These are phyloP conservation scores for Sphaerulina vaccinii DNA, from an alignment of 2,329 filamentous ascomycete species.

Conservation along the genomic window DNA sequence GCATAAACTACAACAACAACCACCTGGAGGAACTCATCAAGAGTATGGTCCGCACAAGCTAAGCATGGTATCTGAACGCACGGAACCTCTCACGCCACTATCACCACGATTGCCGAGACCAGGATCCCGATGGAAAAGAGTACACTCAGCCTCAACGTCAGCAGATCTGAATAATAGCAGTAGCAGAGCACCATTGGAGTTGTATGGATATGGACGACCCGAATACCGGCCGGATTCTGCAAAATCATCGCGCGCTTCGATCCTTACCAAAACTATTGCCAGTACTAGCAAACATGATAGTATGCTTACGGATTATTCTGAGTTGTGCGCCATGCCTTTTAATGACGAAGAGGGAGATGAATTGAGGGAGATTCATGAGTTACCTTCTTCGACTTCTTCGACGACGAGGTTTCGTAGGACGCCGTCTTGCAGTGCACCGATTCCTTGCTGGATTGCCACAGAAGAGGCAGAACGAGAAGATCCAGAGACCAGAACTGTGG, in stretches of 20 bases:
- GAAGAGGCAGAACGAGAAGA: neutral
- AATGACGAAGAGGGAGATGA: constrained; percentile 2
- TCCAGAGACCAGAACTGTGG: neutral
- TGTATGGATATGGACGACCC: neutral
- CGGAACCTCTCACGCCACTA: neutral
- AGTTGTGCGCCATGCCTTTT: constrained; percentile 4
- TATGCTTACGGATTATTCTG: constrained; percentile 10
- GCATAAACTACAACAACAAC: neutral
- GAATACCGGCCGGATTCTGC: constrained; percentile 5
- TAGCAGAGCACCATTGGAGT: neutral
- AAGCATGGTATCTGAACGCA: constrained; percentile 11
- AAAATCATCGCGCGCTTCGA: constrained; percentile 1
- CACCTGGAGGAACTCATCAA: neutral
- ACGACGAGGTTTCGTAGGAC: constrained; percentile 1
- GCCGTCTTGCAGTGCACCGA: constrained; percentile 7
- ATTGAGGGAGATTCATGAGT: constrained; percentile 4
- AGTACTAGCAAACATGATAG: constrained; percentile 7
- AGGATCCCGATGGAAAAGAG: neutral
- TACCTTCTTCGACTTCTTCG: constrained; percentile 2
- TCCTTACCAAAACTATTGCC: neutral
- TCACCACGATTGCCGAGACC: neutral
- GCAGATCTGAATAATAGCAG: neutral
- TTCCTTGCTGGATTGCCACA: neutral
- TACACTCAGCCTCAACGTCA: neutral
- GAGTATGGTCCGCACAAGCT: constrained; percentile 10